phyloP scores from a whole-genome alignment of 2,329 filamentous ascomycete species.

The Penicillium sumatraense region DNA sequence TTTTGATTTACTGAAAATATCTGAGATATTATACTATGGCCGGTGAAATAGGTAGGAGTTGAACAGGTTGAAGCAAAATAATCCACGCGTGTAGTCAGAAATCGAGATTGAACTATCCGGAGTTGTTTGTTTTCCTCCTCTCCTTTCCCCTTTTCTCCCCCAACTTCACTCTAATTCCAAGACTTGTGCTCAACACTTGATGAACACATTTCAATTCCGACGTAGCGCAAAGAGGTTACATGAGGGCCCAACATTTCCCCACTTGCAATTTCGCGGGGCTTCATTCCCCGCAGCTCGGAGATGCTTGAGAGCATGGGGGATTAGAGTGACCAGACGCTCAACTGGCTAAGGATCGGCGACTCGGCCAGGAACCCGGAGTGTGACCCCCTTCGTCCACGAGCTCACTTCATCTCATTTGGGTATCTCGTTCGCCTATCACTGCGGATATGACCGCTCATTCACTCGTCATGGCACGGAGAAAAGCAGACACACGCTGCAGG shows the following conservation, averaged over 20 bases:
- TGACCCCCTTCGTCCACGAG: background rate
- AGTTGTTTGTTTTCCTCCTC: background rate
- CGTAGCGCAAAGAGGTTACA: slow-evolving; percentile 20
- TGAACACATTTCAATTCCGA: background rate
- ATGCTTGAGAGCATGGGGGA: slow-evolving; percentile 5
- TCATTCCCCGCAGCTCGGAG: slow-evolving; percentile 24
- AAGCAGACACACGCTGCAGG: slow-evolving; percentile 2
- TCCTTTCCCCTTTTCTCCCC: background rate
- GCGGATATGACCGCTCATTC: background rate
- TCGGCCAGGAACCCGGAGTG: slow-evolving; percentile 1
- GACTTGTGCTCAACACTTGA: background rate
- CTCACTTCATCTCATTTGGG: background rate
- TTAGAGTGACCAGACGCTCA: slow-evolving; percentile 1
- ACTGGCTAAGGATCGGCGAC: slow-evolving; percentile 20
- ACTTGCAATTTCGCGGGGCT: slow-evolving; percentile 8
- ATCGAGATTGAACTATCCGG: no score
- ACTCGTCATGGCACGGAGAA: background rate
- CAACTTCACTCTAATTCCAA: background rate
- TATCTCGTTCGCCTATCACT: slow-evolving; percentile 2
- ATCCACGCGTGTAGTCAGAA: no score
- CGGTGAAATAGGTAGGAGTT: no score
- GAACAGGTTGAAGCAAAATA: no score
- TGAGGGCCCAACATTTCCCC: slow-evolving; percentile 13
- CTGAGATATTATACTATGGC: no score
- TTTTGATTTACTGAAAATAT: no score